Evolutionary conservation across 78 protist species (phyloP).

Genomic region (Salpingoeca rosetta): DNA sequence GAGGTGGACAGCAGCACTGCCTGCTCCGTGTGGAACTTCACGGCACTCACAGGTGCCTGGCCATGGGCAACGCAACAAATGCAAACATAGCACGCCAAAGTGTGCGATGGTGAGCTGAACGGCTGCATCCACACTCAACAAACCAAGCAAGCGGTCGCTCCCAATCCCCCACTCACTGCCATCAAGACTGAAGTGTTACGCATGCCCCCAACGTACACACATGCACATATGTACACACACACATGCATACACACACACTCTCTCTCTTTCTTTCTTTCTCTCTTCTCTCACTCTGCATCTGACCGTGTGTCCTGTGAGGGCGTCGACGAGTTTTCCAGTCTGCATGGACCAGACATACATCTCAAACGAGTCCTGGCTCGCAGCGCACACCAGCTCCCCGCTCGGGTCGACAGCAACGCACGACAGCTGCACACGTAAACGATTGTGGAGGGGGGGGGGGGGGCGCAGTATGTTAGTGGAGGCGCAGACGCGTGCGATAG

Average conservation of each 20-base stretch:
- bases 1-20: conserved; percentile 47
- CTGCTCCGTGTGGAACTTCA: not conserved
- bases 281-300: too few relatives aligned
- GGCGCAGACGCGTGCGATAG: too few relatives aligned
- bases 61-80: not conserved
- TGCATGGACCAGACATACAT: conserved; percentile 71
- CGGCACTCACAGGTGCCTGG: conserved; percentile 13
- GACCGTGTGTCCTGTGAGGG: conserved; percentile 70
- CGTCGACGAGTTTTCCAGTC: conserved; percentile 83
- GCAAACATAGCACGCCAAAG: not conserved
- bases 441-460: too few relatives aligned
- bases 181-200: too few relatives aligned
- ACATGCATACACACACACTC: too few relatives aligned
- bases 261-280: too few relatives aligned
- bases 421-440: conserved; percentile 33
- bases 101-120: too few relatives aligned
- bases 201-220: not conserved
- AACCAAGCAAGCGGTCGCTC: too few relatives aligned
- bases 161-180: too few relatives aligned
- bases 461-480: too few relatives aligned
- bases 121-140: too few relatives aligned
- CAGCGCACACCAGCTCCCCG: conserved; percentile 84
- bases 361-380: conserved; percentile 55
- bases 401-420: conserved; percentile 73
- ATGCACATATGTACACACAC: too few relatives aligned